Evolutionary conservation across 2,329 filamentous ascomycete genomes (phyloP).

Genomic region (Cladophialophora yegresii): DNA sequence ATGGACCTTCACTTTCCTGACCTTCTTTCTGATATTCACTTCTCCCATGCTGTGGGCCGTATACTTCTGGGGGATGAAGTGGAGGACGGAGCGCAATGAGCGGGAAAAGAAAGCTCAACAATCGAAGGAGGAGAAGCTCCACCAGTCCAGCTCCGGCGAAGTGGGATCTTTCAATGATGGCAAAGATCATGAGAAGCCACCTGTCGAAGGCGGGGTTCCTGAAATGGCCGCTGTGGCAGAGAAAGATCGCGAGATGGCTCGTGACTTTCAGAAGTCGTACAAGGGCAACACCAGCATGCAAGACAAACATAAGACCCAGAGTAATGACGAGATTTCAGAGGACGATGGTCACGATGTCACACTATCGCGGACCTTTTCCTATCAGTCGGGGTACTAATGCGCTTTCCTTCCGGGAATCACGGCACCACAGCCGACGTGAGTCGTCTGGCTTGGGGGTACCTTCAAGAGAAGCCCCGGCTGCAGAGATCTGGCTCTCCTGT

Average conservation of each 20-base stretch:
- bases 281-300: neutral
- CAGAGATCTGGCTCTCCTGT: neutral
- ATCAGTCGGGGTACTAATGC: conserved; percentile 16
- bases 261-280: neutral
- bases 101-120: conserved; percentile 21
- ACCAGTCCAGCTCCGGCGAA: neutral
- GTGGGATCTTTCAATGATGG: neutral
- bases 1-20: conserved; percentile 47
- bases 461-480: neutral
- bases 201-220: conserved; percentile 15
- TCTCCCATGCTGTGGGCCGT: conserved; percentile 40
- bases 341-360: conserved; percentile 10
- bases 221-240: conserved; percentile 19
- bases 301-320: neutral
- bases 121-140: conserved; percentile 29
- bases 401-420: neutral
- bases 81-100: conserved; percentile 36
- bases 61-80: conserved; percentile 38
- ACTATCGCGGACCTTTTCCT: conserved; percentile 22
- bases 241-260: neutral
- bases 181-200: conserved; percentile 12
- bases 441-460: neutral
- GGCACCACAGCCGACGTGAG: neutral
- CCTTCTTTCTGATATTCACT: conserved; percentile 42
- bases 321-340: neutral